These are phyloP conservation scores for Dipteronia sinensis DNA, from an alignment of 345 rosid genomes.

Conservation along the genomic window DNA sequence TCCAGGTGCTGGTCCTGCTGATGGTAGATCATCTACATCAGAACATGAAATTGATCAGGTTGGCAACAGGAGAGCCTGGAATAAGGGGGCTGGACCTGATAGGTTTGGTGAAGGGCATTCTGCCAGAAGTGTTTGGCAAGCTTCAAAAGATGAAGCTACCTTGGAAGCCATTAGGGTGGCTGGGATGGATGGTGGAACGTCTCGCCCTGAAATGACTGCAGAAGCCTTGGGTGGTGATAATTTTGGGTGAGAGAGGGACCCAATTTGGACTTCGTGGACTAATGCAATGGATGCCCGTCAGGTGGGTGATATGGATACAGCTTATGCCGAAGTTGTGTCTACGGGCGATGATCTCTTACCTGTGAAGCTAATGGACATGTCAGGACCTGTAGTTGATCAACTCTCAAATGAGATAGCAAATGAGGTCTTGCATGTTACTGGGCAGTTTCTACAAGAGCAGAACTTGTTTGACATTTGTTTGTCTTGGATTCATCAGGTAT, in stretches of 20 bases:
- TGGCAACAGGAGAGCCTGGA: no score
- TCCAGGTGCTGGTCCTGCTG: no score
- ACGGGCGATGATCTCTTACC: constrained; percentile 82
- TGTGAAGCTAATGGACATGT: constrained; percentile 90
- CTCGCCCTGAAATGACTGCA: no score
- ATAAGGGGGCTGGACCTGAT: constrained; percentile 56
- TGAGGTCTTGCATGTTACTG: no score
- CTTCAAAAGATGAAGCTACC: constrained; percentile 98
- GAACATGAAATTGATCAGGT: no score
- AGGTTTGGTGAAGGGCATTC: constrained; percentile 98
- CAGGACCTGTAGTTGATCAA: constrained; percentile 88
- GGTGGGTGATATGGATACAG: constrained; percentile 86
- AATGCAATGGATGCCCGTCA: constrained; percentile 92
- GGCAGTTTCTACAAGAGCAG: constrained; percentile 75
- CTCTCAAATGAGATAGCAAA: constrained; percentile 77
- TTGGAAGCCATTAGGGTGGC: constrained; percentile 97
- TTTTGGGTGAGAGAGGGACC: constrained; percentile 70
- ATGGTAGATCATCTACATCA: no score
- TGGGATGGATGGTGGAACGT: no score
- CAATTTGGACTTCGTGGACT: constrained; percentile 88
- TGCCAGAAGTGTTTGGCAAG: constrained; percentile 99
- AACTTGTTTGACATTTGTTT: constrained; percentile 76
- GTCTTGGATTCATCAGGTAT: no score
- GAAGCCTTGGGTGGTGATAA: constrained; percentile 76
- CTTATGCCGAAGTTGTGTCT: constrained; percentile 86